Base-by-base conservation (phyloP, 1,139 yeast species). In the Ashbya aceris region DNA sequence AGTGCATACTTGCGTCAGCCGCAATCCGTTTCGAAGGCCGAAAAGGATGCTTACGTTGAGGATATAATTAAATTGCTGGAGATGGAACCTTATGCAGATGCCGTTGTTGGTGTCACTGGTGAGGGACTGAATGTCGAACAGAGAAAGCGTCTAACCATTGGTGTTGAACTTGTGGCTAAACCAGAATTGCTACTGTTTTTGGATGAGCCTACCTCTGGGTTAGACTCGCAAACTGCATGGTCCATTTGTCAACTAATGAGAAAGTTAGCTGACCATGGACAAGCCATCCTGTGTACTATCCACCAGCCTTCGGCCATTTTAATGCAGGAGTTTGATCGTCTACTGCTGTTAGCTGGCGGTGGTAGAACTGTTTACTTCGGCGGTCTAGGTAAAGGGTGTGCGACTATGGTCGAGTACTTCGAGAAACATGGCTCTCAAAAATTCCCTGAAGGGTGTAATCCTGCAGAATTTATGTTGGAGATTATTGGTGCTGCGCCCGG, bases 401-500 rank as follows among this genome's bases (percentile, higher is more conserved):
- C 53, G 31, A 67, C 73, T 4, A 64, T 80, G 55, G 72, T 77
- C 40, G 58, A 69, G 47, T 81, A 81, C 59, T 82, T 81, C 58
- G 87, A 81, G 56, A 59, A 63, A 29, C 63, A 79, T 50, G 87
- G 86, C 28, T 79, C 85, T 14, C 74, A 76, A 42, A 61, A 61
- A 40, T 78, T 83, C 64, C 86, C 89, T 3, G 66, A 71, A 27
- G 73, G 71, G 36, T 87, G 85, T 14, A 82, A 82, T 55, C 93
- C 93, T 14, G 91, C 91, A 12, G 93, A 83, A 61, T 83, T 89
- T 86, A 83, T 82, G 87, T 68, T 82, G 55, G 81, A 78, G 45
- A 85, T 81, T 43, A 81, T 82, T 62, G 89, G 91, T 46, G 89
- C 89, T 42, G 91, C 89, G 30, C 89, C 91, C 13, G 89, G 89